Evolutionary conservation across 2,329 filamentous ascomycete species (phyloP), one percentile per base, ranked within the genome.

Genomic region (Epicoccum sorghinum): DNA sequence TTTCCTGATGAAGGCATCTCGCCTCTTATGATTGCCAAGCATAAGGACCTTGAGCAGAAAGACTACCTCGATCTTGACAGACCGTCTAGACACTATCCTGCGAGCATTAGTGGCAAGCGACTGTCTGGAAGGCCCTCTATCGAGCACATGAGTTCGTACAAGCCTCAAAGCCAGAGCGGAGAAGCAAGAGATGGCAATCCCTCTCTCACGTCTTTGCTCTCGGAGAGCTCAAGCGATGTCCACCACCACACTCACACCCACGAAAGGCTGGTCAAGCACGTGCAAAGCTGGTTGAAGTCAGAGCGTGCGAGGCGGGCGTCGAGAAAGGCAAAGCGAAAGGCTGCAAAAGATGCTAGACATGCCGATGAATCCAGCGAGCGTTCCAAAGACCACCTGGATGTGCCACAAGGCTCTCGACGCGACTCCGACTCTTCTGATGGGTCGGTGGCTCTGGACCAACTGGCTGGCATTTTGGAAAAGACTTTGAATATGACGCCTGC

Each of bases 241-340:
- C 46, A 58, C 6, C 47, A 64, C 8, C 62, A 69, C 23, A 32
- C 55, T 9, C 59, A 72, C 61, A 41, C 59, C 29, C 70, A 74
- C 29, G 71, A 75, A 18, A 67, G 67, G 39, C 68, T 96, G 7
- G 76, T 95, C 25, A 82, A 86, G 18, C 90, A 96, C 69, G 86
- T 97, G 12, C 82, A 85, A 24, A 86, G 90, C 61, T 98, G 93
- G 93, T 78, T 97, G 35, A 86, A 93, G 64, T 84, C 88, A 44
- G 92, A 97, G 75, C 89, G 88, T 68, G 77, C 80, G 29, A 90
- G 89, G 72, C 86, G 86, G 64, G 82, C 83, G 35, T 75, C 80
- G 8, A 80, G 81, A 45, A 85, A 82, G 68, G 74, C 79, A 22
- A 68, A 81, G 69, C 75, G 72, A 66, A 79, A 73, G 67, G 82